Base-by-base conservation (phyloP, 164 flowering plant genomes). In the Berberis vulgaris region DNA sequence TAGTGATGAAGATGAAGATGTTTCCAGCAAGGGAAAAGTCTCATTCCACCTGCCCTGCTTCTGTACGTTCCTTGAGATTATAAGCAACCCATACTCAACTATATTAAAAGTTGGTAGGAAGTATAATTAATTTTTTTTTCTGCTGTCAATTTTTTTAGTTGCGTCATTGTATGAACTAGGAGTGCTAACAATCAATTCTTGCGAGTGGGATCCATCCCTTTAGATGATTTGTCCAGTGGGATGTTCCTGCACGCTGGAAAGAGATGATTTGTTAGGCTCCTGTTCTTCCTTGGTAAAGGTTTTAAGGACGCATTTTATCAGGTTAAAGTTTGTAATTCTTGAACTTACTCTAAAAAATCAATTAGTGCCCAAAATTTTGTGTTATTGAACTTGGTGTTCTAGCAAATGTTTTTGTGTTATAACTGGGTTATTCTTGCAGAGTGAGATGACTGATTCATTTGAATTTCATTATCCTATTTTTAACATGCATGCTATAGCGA, bases 1-100 rank as follows among this genome's bases (percentile, higher is more conserved):
- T 62, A 61, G 79, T 62, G 57, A 69, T 67, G 79, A 77, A 66
- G 80, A 76, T 61, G 63, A 26, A 26, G 26, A 26, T 26, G 26
- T 26, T 26, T 26, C 62, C 54, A 58, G 64, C 43, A 65, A 47
- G 60, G 50, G 61, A 45, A 64, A 42, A n/a, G 39, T 63, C 64
- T 54, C 46, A 64, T 12, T 13, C n/a, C 64, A 54, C 53, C 55
- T 50, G 42, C 59, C 43, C 6, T 46, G 53, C 9, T 12, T 8
- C 41, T 43, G n/a, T 63, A 54, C 13, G 41, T 45, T 65, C 60
- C 4, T 59, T 38, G 63, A 63, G 65, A 61, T 56, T 7, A 47
- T 41, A 71, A 53, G 66, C 7, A 59, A 53, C 54, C 43, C 26
- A 41, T 38, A 2, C 41, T 62, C 12, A 26, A 26, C 26, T 26